phyloP scores from a whole-genome alignment of 305 asterid genomes.

The Euphrasia arctica region DNA sequence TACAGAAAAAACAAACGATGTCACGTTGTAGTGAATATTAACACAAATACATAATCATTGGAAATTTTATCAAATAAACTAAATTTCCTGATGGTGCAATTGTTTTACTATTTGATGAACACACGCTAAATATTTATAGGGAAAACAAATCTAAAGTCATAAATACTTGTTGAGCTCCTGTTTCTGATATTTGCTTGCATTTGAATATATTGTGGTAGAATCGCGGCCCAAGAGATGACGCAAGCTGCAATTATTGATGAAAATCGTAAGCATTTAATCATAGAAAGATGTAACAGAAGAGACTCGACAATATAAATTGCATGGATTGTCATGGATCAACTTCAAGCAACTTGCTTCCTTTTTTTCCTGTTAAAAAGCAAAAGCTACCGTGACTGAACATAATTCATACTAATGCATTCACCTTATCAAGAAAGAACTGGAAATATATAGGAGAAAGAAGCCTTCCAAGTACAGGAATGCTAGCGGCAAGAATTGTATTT shows the following conservation, averaged over 20 bases:
- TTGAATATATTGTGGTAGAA: conserved; percentile 93
- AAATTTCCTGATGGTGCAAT: no score
- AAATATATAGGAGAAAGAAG: conserved; percentile 92
- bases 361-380: no score
- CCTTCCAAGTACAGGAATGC: conserved; percentile 96
- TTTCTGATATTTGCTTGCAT: conserved; percentile 98
- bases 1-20: conserved; percentile 10
- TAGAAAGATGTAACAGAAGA: not conserved
- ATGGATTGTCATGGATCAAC: no score
- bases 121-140: not conserved
- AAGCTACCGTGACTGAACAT: not conserved
- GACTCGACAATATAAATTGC: no score
- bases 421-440: conserved; percentile 95
- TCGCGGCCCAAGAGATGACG: conserved; percentile 97
- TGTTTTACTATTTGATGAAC: not conserved
- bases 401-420: conserved; percentile 29
- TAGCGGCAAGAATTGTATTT: conserved; percentile 70
- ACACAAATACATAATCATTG: conserved; percentile 14
- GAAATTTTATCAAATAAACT: conserved; percentile 2
- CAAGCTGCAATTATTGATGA: conserved; percentile 60
- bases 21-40: not conserved
- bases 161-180: conserved; percentile 94
- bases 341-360: conserved; percentile 6
- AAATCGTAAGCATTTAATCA: conserved; percentile 17
- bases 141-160: conserved; percentile 11